Evolutionary conservation across 2,329 filamentous ascomycete species (phyloP), one percentile per base, ranked within the genome.

Genomic region (Sclerotinia nivalis): DNA sequence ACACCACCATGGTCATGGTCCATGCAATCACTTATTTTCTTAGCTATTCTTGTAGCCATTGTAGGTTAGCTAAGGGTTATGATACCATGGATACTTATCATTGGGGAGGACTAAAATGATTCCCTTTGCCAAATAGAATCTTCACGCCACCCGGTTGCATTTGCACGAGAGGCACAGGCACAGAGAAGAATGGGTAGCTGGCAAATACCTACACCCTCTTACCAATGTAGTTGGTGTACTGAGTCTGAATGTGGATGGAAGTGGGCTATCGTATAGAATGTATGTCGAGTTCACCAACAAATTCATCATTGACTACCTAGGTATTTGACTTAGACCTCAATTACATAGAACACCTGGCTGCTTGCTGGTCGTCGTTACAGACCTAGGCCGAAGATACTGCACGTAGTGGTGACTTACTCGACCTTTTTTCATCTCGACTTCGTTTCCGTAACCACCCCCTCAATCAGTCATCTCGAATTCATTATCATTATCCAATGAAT

Each of bases 111-210:
- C 20, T 25, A 25, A 40, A 4, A 64, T 40, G 12, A n/a, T 52
- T 64, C 60, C 31, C 4, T 52, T 28, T 52, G 7, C 60, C 60
- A 64, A 52, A 52, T 45, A 20, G 13, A 50, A 50, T 40, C 60
- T 64, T n/a, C 37, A 64, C 60, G 60, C 60, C 47, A 64, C 60
- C 15, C 31, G 31, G 22, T 25, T 52, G 60, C 60, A 64, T 64
- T 64, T 52, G 31, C 18, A 40, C 22, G 60, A 52, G 60, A 64
- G 60, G 60, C 60, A 64, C 60, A 64, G 60, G 60, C 60, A 64
- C 60, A 52, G 60, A 62, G 60, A 25, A 50, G 60, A 62, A 31
- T 50, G 31, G 31, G 25, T 62, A 62, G 28, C 60, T 62, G 47
- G 60, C 60, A 50, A 52, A 37, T 52, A 18, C 47, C 45, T 40